phyloP scores from a whole-genome alignment of 768 basidiomycete species.

The Suillus decipiens region DNA sequence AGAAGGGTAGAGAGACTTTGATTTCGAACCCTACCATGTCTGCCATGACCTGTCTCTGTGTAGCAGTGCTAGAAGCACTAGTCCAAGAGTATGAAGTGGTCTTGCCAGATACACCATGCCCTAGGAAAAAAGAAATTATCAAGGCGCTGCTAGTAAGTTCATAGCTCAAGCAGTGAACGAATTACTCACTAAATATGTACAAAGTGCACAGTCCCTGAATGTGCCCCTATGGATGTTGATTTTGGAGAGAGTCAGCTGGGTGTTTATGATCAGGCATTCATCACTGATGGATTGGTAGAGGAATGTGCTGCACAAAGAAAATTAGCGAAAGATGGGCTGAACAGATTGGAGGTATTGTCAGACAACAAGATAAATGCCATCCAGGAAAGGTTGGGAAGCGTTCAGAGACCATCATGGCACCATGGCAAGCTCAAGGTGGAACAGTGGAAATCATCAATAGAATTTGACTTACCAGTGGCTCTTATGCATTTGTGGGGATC shows the following conservation, averaged over 20 bases:
- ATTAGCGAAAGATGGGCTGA: not conserved
- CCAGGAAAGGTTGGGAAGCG: not conserved
- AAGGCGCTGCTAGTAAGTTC: not conserved
- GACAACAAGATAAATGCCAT: not conserved
- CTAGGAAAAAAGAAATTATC: slow-evolving; percentile 4
- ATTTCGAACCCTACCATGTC: not conserved
- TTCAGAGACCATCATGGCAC: slow-evolving; percentile 23
- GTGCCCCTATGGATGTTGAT: not conserved
- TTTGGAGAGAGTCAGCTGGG: too few relatives aligned
- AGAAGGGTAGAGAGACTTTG: not conserved
- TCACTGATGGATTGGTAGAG: not conserved
- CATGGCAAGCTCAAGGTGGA: slow-evolving; percentile 36
- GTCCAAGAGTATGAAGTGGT: not conserved
- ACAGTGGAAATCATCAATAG: slow-evolving; percentile 31
- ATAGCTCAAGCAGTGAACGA: not conserved
- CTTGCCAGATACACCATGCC: not conserved
- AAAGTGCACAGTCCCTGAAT: not conserved
- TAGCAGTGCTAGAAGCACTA: not conserved
- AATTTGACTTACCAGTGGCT: slow-evolving; percentile 30
- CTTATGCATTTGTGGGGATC: slow-evolving; percentile 32
- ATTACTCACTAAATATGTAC: too few relatives aligned
- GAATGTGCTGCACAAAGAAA: not conserved
- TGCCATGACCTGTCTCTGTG: not conserved
- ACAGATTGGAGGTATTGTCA: not conserved
- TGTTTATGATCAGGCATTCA: not conserved